Base-by-base conservation (phyloP, 1,139 yeast species). In the Spencermartinsiella ligniputridi region DNA sequence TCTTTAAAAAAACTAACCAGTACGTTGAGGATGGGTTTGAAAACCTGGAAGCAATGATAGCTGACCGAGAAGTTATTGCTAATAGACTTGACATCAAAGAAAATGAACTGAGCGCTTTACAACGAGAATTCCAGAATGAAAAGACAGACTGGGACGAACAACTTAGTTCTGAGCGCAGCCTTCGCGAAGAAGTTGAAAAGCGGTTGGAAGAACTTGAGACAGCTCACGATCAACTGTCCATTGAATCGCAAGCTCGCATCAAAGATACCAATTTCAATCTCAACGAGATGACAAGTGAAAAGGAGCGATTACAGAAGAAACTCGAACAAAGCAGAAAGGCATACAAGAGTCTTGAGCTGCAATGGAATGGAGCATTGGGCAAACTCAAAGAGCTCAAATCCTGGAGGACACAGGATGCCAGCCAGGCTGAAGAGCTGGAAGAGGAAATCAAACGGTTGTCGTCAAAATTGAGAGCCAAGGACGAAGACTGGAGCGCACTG, bases 361-460 rank as follows among this genome's bases (percentile, higher is more conserved):
- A 27, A 15, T 27, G 8, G 32, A 27, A 27, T 27, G 32, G 32
- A 27, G 32, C 32, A 5, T 27, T 27, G 4, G 32, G 5, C 5
- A 27, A 27, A n/a, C 32, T 27, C 32, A 27, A 27, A 8, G 32
- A 27, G 15, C 13, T 27, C 15, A 27, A 27, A n/a, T 27, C 32
- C 13, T 27, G 32, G 32, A 9, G 32, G n/a, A n/a, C 32, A 15
- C 32, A 27, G 32, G 32, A 27, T 15, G 32, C 32, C 15, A 27
- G 32, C n/a, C 32, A 27, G 32, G 32, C 32, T 9, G 32, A 27
- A n/a, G 32, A 27, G 15, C n/a, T 27, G 32, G 32, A 27, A 27
- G 5, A 15, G 15, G 32, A 27, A n/a, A n/a, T 27, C 15, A 27
- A 27, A 27, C 8, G 32, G 32, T n/a, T 27, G 32, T 27, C 32